Evolutionary conservation across 192 early-diverging fungal genomes (phyloP).

Genomic region (Coemansia sp.): DNA sequence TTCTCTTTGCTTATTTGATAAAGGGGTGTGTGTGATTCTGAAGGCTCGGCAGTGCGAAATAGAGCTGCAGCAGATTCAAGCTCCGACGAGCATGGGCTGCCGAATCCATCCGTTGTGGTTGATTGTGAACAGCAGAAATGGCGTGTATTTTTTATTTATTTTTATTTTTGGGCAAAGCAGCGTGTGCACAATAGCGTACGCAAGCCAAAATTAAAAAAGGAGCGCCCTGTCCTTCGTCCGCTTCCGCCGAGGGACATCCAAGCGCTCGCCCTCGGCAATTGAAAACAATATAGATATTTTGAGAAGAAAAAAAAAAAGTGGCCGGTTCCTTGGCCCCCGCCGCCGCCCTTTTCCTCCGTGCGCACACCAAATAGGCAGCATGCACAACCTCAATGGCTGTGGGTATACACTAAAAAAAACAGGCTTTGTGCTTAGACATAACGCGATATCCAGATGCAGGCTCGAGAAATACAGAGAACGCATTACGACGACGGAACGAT

Average conservation of each 20-base stretch:
- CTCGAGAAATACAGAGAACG: background rate
- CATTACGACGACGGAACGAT: background rate
- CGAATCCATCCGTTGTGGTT: background rate
- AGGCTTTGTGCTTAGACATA: background rate
- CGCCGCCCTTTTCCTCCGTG: background rate
- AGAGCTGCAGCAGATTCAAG: background rate
- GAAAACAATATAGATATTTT: background rate
- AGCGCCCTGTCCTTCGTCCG: background rate
- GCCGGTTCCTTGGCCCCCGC: background rate
- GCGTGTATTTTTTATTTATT: background rate
- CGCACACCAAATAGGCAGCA: background rate
- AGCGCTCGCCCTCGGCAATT: slow-evolving; percentile 1
- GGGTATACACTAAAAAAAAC: background rate
- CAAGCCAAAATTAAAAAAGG: slow-evolving; percentile 4
- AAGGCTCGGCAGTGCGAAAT: background rate
- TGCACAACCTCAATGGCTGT: background rate
- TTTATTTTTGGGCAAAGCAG: background rate
- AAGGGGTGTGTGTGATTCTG: too few relatives aligned
- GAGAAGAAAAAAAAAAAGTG: background rate
- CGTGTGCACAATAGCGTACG: background rate
- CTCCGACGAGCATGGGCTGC: background rate
- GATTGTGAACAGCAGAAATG: background rate
- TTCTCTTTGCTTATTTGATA: background rate
- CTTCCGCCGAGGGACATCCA: background rate
- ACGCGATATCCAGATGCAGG: background rate